phyloP scores from a whole-genome alignment of 2,329 filamentous ascomycete species.

The Gnomoniopsis smithogilvyi region DNA sequence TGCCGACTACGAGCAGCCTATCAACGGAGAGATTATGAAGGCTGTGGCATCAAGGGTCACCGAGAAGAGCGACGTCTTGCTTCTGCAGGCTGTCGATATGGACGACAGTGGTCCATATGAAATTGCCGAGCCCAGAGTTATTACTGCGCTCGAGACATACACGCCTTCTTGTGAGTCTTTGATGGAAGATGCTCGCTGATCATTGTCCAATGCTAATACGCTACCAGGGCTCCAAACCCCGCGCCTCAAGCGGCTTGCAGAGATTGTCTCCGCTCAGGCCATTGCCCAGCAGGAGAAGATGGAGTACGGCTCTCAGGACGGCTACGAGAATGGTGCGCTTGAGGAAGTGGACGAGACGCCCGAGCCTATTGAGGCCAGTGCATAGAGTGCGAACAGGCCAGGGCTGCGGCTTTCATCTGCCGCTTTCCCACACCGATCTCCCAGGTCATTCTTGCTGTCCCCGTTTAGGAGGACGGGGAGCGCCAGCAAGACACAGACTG shows the following conservation, averaged over 20 bases:
- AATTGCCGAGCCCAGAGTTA: slow-evolving; percentile 93
- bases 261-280: slow-evolving; percentile 95
- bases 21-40: slow-evolving; percentile 99
- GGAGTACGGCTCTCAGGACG: slow-evolving; percentile 53
- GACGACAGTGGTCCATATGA: slow-evolving; percentile 98
- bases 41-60: slow-evolving; percentile 94
- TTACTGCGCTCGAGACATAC: slow-evolving; percentile 95
- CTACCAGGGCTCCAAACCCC: slow-evolving; percentile 86
- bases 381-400: slow-evolving; percentile 27
- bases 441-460: slow-evolving; percentile 26
- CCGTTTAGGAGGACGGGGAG: slow-evolving; percentile 18
- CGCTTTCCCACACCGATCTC: slow-evolving; percentile 21
- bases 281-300: slow-evolving; percentile 92
- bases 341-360: slow-evolving; percentile 48
- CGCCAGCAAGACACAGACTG: slow-evolving; percentile 4
- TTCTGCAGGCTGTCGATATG: slow-evolving; percentile 95
- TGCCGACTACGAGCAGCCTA: slow-evolving; percentile 97
- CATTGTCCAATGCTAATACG: slow-evolving; percentile 28
- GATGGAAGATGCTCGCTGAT: background rate
- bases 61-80: slow-evolving; percentile 94
- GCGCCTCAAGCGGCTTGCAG: slow-evolving; percentile 89
- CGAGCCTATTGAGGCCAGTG: slow-evolving; percentile 33
- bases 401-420: slow-evolving; percentile 18
- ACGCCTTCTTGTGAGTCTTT: slow-evolving; percentile 82
- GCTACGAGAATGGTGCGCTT: slow-evolving; percentile 46